Base-by-base conservation (phyloP, 768 basidiomycete species). In the Mycena vulgaris region DNA sequence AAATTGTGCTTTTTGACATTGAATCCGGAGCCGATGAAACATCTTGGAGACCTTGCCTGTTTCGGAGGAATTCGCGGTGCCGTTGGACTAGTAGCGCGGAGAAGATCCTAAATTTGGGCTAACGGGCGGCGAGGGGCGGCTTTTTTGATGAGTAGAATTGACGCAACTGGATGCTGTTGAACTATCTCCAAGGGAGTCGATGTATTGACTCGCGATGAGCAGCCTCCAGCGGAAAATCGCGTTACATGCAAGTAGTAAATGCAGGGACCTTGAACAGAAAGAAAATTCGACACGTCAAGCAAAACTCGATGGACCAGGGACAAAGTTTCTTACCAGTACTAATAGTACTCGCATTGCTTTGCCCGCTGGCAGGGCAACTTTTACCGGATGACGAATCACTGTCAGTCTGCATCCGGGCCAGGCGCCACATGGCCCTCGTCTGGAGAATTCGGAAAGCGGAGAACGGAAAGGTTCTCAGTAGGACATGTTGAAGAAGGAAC, bases 131-230 rank as follows among this genome's bases (percentile, higher is more conserved):
- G n/a, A n/a, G n/a, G n/a, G n/a, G n/a, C n/a, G n/a, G 51, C n/a
- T 35, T 57, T 25, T 55, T 62, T 68, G 53, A 63, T 69, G 55
- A 23, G 33, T 35, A 63, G 48, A 51, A 60, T 48, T 27, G 47
- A 27, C 48, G 55, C 47, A 45, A 31, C 39, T 51, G 48, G 53
- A 63, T 51, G 33, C 2, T 35, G 21, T 61, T 28, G 30, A 31
- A 27, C 45, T 63, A 69, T 68, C 67, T 68, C 67, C 67, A 63
- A 63, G 40, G 59, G n/a, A 51, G 35, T 56, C 14, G 16, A 14
- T 48, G 47, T 28, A 48, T 59, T 40, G 6, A 53, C n/a, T n/a
- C n/a, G n/a, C n/a, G 7, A 21, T 45, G 16, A 45, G 17, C 10
- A 37, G 35, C 35, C 35, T 7, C 35, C 35, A 37, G 35, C 14